Base-by-base conservation (phyloP, 192 early-diverging fungal genomes). In the Backusella morwellensis region DNA sequence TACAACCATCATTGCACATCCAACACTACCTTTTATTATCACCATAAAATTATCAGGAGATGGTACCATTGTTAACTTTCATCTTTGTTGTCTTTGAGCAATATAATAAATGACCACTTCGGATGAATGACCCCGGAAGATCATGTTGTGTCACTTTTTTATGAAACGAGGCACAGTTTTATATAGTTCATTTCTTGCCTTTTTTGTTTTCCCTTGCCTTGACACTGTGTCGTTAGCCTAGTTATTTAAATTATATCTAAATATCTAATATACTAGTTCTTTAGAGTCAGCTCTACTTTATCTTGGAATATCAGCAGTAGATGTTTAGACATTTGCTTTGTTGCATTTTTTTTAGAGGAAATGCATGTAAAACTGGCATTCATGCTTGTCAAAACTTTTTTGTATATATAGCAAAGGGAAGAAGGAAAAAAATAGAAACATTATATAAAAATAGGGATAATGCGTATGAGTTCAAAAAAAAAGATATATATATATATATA, bases 91-190 rank as follows among this genome's bases (percentile, higher is more conserved):
- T 63, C 21, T 63, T 29, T 63, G 6, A 63, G 26, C 8, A 56
- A 56, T 26, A 56, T 9, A 56, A 56, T 56, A 56, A 56, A 56
- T 63, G 3, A 63, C 12, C 23, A 23, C 54, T 59, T 63, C 56
- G 56, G 56, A 63, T 63, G 56, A 63, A 56, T 17, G 19, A n/a
- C 19, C 6, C 56, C 56, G 56, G 56, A 29, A 63, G 23, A 63
- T 63, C 23, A 63, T 63, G 56, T 63, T 29, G 56, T 63, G 56
- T 63, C 56, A 63, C 56, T 56, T 54, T 52, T 54, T 50, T 50
- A 63, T 63, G 56, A 63, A 63, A 63, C 23, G 56, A 63, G 56
- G 56, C 56, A 63, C 56, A 63, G 26, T 63, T 11, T 32, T 32
- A 32, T 32, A 32, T 63, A 56, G 54, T 29, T 29, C 12, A 26